Base-by-base conservation (phyloP, 768 basidiomycete genomes). In the Lactarius sp. region DNA sequence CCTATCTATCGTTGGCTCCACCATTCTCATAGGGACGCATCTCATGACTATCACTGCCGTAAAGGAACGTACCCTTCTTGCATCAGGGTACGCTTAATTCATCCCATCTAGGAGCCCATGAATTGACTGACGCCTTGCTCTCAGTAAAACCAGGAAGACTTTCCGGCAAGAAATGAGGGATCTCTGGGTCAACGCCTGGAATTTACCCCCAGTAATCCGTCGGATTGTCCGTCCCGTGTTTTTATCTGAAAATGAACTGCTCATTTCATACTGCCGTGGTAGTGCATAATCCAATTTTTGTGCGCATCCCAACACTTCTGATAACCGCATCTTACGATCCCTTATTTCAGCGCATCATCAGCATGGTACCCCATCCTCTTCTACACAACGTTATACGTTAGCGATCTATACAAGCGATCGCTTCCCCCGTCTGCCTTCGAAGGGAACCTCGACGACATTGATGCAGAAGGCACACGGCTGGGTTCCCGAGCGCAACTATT, bases 321-420 rank as follows among this genome's bases (percentile, higher is more conserved):
- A 46, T 49, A 51, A 36, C 50, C 59, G 16, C 56, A 41, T 18
- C 50, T 52, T 52, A 60, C 49, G 7, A 55, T 31, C 18, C 12
- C 34, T 56, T 41, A 44, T 47, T 37, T 12, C 60, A 92, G 91
- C 64, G 82, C 85, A 13, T 95, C 86, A 86, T 79, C 94, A 63
- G 90, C 84, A 8, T 98, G 96, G 96, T 97, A 96, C 70, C 94
- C 95, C 0, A 76, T 94, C 31, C 79, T 96, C 1, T 94, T 95
- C 75, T 95, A 93, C 77, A 88, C 86, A 3, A 88, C 90, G 1
- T 77, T 92, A 31, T 98, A 94, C 75, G 81, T 97, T 59, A 90
- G 91, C 12, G 95, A 96, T 69, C 80, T 96, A 12, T 85, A 97
- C 78, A 89, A 85, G 65, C 78, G 75, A 3, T 68, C 78, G 9